A percentile compares a stretch with the other conserved stretches of the same genome.
Evolutionary conservation across 768 basidiomycete genomes (phyloP).

Genomic region (Trametes elegans): DNA sequence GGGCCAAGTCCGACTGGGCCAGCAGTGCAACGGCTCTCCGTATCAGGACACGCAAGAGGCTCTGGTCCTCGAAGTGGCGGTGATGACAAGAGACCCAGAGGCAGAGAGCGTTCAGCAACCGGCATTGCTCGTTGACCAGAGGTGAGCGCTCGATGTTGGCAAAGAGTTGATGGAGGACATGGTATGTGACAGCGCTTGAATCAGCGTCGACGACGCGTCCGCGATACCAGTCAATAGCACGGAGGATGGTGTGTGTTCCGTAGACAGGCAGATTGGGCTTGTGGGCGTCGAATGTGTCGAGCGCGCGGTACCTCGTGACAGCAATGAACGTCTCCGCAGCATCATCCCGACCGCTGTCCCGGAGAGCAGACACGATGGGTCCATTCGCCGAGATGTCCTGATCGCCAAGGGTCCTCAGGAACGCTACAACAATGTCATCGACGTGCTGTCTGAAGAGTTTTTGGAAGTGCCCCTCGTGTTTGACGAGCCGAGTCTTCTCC

Average conservation of each 20-base stretch:
- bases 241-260: constrained; percentile 46
- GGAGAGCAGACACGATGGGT: constrained; percentile 48
- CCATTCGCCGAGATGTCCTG: constrained; percentile 58
- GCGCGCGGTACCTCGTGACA: constrained; percentile 51
- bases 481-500: constrained; percentile 31
- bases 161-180: constrained; percentile 73
- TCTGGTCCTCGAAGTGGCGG: constrained; percentile 52
- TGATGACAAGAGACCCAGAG: constrained; percentile 68
- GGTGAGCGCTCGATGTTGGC: constrained; percentile 61
- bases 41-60: constrained; percentile 65
- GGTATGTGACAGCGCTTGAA: constrained; percentile 65
- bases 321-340: constrained; percentile 45
- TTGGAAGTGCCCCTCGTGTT: constrained; percentile 33
- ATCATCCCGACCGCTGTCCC: constrained; percentile 33
- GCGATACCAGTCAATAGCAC: constrained; percentile 60
- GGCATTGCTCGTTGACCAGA: constrained; percentile 80
- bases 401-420: constrained; percentile 65
- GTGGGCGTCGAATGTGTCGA: constrained; percentile 51
- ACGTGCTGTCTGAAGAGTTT: constrained; percentile 41
- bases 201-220: constrained; percentile 40
- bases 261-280: constrained; percentile 66
- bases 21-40: constrained; percentile 67
- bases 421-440: constrained; percentile 55
- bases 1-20: constrained; percentile 62
- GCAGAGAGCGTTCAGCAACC: constrained; percentile 68